A percentile compares a stretch with the other conserved stretches of the same genome.
phyloP scores from a whole-genome alignment of 768 basidiomycete species.

The Amanita rimosa region DNA sequence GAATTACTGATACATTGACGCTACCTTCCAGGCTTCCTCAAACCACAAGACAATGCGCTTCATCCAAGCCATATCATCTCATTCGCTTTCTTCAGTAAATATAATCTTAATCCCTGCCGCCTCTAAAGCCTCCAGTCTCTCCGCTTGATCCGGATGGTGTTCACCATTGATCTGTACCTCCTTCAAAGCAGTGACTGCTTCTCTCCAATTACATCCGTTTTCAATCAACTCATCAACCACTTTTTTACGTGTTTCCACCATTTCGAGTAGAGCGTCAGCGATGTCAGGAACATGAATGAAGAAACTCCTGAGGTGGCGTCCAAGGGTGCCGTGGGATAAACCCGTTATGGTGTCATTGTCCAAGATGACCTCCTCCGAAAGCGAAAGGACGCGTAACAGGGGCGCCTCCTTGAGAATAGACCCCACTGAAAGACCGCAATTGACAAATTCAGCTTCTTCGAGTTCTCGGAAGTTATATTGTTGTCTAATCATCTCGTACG shows the following conservation, averaged over 20 bases:
- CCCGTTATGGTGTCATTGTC: background rate
- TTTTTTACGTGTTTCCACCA: background rate
- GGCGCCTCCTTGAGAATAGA: background rate
- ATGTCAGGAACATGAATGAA: background rate
- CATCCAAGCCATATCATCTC: too few species aligned
- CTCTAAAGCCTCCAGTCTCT: background rate
- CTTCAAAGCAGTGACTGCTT: background rate
- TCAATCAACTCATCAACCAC: background rate
- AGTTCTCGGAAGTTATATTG: background rate
- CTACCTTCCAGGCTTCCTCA: too few species aligned
- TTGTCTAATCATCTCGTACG: background rate
- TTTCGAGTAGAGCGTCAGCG: background rate
- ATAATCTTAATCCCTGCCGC: background rate
- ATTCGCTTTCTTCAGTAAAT: background rate
- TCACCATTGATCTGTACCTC: background rate
- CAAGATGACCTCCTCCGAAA: background rate
- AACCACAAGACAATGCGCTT: too few species aligned
- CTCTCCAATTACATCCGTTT: background rate
- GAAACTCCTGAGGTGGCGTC: background rate
- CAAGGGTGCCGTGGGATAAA: background rate
- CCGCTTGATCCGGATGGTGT: background rate
- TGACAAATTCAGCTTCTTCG: background rate
- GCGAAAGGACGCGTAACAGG: background rate
- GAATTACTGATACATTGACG: too few species aligned
- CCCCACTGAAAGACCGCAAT: background rate